Conservation (phyloP, 2,329 filamentous ascomycete genomes). For the Penicillium sp. region DNA sequence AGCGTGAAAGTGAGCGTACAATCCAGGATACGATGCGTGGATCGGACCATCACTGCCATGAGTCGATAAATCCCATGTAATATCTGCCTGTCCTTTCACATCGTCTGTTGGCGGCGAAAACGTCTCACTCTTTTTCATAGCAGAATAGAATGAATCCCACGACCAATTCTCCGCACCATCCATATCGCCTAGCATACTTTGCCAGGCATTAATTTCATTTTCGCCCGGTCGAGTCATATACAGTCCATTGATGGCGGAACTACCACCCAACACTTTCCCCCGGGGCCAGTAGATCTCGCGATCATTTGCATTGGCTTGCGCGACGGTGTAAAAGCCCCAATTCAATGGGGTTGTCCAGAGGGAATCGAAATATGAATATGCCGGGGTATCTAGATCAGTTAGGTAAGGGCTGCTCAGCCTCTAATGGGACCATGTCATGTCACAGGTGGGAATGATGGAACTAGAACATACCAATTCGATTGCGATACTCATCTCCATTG, state of each 20-base stretch:
- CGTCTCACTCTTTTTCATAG: slow-evolving; percentile 37
- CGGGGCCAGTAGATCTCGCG: slow-evolving; percentile 40
- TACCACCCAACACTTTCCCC: slow-evolving; percentile 41
- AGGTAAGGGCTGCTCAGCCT: slow-evolving; percentile 9
- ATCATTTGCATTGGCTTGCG: slow-evolving; percentile 33
- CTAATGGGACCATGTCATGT: no score
- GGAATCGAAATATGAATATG: slow-evolving; percentile 39
- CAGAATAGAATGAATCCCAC: slow-evolving; percentile 40
- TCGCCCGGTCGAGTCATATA: slow-evolving; percentile 41
- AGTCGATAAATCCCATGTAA: slow-evolving; percentile 28
- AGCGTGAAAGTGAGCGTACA: slow-evolving; percentile 18
- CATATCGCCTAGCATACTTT: slow-evolving; percentile 37
- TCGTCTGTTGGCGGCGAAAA: slow-evolving; percentile 26
- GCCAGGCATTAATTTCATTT: slow-evolving; percentile 40
- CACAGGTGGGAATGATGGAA: background rate
- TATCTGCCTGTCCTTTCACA: slow-evolving; percentile 26
- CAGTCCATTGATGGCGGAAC: slow-evolving; percentile 42
- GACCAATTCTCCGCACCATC: slow-evolving; percentile 40
- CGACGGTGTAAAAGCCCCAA: slow-evolving; percentile 37
- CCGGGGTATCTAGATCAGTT: slow-evolving; percentile 33
- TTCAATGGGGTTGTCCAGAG: slow-evolving; percentile 41
- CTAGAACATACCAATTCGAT: slow-evolving; percentile 36
- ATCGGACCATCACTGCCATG: slow-evolving; percentile 32
- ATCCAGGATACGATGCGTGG: slow-evolving; percentile 31
- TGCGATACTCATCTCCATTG: slow-evolving; percentile 38